A percentile compares a stretch with the other conserved stretches of the same genome.
phyloP scores from a whole-genome alignment of 2,329 filamentous ascomycete species.

The Claviceps capensis region DNA sequence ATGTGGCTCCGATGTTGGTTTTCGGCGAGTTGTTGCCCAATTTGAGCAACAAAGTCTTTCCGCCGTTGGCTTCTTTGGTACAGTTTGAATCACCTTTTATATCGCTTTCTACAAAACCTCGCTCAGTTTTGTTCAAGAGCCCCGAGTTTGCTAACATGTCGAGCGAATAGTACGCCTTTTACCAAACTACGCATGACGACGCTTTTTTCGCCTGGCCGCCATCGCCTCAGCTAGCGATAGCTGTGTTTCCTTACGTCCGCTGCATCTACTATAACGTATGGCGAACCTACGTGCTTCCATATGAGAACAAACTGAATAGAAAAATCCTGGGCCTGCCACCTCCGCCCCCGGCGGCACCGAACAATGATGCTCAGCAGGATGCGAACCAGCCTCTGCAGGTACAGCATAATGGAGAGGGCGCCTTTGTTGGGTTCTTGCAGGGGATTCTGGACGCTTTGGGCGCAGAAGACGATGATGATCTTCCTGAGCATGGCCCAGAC shows the following conservation, averaged over 20 bases:
- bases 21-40: conserved; percentile 29
- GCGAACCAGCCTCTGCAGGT: neutral
- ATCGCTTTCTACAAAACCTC: too few species aligned
- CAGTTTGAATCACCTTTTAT: conserved; percentile 7
- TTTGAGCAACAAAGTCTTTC: conserved; percentile 26
- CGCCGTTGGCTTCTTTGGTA: conserved; percentile 30
- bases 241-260: conserved; percentile 32
- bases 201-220: conserved; percentile 39
- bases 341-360: conserved; percentile 16
- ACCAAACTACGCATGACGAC: conserved; percentile 30
- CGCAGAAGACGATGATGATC: conserved; percentile 15
- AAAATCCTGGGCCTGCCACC: conserved; percentile 28
- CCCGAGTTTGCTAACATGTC: neutral
- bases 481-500: conserved; percentile 8
- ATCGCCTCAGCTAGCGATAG: conserved; percentile 35
- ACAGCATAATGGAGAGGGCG: conserved; percentile 14
- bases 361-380: conserved; percentile 9
- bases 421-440: conserved; percentile 22
- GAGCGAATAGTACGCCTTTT: conserved; percentile 30
- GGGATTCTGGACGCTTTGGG: conserved; percentile 23
- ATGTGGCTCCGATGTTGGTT: conserved; percentile 32
- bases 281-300: conserved; percentile 28
- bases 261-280: conserved; percentile 33
- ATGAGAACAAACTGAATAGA: conserved; percentile 35
- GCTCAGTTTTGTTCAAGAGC: neutral